Evolutionary conservation across 768 basidiomycete species (phyloP).

Genomic region (Psilocybe cubensis): DNA sequence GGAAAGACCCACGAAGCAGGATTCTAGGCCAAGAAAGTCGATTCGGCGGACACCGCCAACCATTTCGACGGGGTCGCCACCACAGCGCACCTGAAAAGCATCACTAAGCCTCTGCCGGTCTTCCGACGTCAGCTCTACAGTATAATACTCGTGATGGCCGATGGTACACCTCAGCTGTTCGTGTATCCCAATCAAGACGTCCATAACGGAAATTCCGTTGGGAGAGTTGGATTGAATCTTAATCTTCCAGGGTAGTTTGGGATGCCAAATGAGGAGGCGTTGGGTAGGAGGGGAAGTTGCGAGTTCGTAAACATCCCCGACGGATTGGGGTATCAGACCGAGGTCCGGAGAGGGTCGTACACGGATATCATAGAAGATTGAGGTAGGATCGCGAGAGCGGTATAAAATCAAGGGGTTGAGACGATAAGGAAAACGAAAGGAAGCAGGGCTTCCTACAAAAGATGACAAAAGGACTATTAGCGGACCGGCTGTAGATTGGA

Average conservation of each 20-base stretch:
- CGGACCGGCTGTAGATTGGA: neutral
- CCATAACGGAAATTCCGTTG: conserved; percentile 50
- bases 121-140: conserved; percentile 42
- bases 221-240: conserved; percentile 43
- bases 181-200: conserved; percentile 49
- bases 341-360: conserved; percentile 8
- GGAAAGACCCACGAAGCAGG: conserved; percentile 36
- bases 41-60: conserved; percentile 45
- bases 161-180: conserved; percentile 40
- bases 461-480: neutral
- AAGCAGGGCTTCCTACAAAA: conserved; percentile 4
- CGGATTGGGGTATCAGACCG: neutral
- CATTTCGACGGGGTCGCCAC: conserved; percentile 29
- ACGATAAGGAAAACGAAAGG: neutral
- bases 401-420: conserved; percentile 14
- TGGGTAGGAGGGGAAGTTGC: conserved; percentile 50
- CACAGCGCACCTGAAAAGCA: conserved; percentile 43
- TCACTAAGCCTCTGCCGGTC: conserved; percentile 43
- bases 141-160: conserved; percentile 47
- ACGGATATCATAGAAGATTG: conserved; percentile 15
- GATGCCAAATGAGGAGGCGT: conserved; percentile 51
- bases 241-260: conserved; percentile 56
- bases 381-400: conserved; percentile 1
- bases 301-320: conserved; percentile 26
- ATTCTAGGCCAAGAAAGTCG: conserved; percentile 52